Base-by-base conservation (phyloP, 2,329 filamentous ascomycete species). In the Colletotrichum cuscutae region DNA sequence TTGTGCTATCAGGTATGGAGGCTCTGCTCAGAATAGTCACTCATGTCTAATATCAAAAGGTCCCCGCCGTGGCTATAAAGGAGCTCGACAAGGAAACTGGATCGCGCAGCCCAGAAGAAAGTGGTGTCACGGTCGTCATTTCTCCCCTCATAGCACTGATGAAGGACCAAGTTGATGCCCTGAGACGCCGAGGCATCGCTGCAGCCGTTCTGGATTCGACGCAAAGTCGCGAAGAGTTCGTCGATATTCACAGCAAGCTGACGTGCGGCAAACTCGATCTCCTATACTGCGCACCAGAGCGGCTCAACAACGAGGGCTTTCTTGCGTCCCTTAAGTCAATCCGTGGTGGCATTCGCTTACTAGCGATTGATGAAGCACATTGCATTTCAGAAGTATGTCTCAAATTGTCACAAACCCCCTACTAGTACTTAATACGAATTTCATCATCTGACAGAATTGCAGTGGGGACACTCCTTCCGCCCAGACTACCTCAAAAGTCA, bases 231-330 rank as follows among this genome's bases (percentile, higher is more conserved):
- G 84, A 89, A 4, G 82, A 87, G 64, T 77, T 87, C 11, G 81
- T 83, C 57, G 65, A 78, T 1, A 83, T 83, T 62, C 82, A 80
- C 49, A 75, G 77, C 11, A 78, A 77, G 22, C 78, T 87, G 65
- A 81, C 84, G 19, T 80, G 83, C 49, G 89, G 87, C 0, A 79
- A 83, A 13, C 77, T 91, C 8, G 86, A 88, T 4, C 77, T 91
- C 2, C 79, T 91, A 4, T 91, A 90, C 73, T 90, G 88, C 65
- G 87, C 89, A 0, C 89, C 89, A 0, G 89, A 91, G 77, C 83
- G 88, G 7, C 81, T 91, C 12, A 91, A 90, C 76, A 91, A 91
- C 68, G 89, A 91, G 76, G 86, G 85, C 0, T 91, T 91, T 61
- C 84, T 91, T 6, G 84, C 86, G 59, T 86, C 82, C 19, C 89